These are phyloP conservation scores for Aspergillus flavus DNA, from an alignment of 2,329 filamentous ascomycete species.

Conservation along the genomic window DNA sequence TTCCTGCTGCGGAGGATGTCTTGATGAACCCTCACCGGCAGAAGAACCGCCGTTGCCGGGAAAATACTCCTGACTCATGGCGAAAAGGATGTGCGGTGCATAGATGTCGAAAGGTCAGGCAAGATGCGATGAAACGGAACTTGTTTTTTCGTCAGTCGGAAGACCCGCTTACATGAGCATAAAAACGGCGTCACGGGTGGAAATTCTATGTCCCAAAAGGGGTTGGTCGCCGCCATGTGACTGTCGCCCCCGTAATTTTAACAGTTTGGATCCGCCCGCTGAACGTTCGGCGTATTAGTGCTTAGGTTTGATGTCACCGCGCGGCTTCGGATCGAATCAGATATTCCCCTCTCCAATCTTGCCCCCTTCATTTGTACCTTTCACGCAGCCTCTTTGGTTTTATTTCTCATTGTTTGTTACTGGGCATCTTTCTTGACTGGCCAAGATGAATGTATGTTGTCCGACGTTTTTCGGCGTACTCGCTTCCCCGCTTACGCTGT, in stretches of 20 bases:
- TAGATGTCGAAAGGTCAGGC: slow-evolving; percentile 8
- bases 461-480: slow-evolving; percentile 7
- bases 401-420: background rate
- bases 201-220: slow-evolving; percentile 16
- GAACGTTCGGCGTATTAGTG: background rate
- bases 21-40: slow-evolving; percentile 41
- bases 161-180: slow-evolving; percentile 9
- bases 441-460: slow-evolving; percentile 19
- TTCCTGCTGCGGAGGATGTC: slow-evolving; percentile 30
- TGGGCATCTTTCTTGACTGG: background rate
- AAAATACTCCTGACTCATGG: slow-evolving; percentile 49
- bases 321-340: background rate
- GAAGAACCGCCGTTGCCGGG: slow-evolving; percentile 38
- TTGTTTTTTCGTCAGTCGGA: slow-evolving; percentile 5
- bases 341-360: background rate
- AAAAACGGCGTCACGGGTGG: background rate
- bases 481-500: slow-evolving; percentile 9
- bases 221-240: slow-evolving; percentile 21
- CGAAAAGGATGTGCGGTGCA: slow-evolving; percentile 18
- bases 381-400: background rate
- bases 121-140: slow-evolving; percentile 10
- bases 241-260: background rate
- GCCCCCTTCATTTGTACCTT: background rate
- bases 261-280: background rate
- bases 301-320: slow-evolving; percentile 1